phyloP scores from a whole-genome alignment of 805 yeast genomes.

The Kuraishia cidri region DNA sequence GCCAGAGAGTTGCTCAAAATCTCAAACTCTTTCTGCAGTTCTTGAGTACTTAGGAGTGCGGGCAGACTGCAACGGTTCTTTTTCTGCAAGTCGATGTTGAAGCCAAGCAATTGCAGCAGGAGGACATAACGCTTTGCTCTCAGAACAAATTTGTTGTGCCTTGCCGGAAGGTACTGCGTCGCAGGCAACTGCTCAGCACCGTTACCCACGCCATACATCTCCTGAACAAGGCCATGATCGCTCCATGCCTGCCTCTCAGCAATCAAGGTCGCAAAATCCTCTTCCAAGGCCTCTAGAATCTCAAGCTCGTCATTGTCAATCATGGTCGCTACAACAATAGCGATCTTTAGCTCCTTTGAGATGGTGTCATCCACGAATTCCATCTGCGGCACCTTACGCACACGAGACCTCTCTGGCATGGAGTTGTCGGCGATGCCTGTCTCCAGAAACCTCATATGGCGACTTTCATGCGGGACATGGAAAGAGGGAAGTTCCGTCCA shows the following conservation, averaged over 20 bases:
- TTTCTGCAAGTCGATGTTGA: neutral
- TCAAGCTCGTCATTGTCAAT: neutral
- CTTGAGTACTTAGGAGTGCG: neutral
- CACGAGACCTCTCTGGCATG: neutral
- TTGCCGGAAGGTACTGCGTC: no score
- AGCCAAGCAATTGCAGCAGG: neutral
- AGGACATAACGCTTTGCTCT: neutral
- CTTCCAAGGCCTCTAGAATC: neutral
- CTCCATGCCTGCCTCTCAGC: neutral
- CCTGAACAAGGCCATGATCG: neutral
- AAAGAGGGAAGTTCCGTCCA: slow-evolving; percentile 2
- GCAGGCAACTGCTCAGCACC: no score
- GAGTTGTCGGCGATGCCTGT: neutral
- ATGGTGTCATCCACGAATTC: slow-evolving; percentile 1
- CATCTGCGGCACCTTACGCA: neutral
- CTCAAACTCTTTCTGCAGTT: neutral
- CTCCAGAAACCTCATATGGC: slow-evolving; percentile 1
- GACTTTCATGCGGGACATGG: neutral
- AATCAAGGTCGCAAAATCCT: neutral
- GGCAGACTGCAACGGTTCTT: neutral
- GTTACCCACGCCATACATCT: no score
- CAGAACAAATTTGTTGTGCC: neutral
- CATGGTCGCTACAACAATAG: no score
- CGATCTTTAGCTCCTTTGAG: no score
- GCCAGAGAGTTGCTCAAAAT: neutral